Evolutionary conservation across 2,329 filamentous ascomycete genomes (phyloP).

Genomic region (Fusarium sp.): DNA sequence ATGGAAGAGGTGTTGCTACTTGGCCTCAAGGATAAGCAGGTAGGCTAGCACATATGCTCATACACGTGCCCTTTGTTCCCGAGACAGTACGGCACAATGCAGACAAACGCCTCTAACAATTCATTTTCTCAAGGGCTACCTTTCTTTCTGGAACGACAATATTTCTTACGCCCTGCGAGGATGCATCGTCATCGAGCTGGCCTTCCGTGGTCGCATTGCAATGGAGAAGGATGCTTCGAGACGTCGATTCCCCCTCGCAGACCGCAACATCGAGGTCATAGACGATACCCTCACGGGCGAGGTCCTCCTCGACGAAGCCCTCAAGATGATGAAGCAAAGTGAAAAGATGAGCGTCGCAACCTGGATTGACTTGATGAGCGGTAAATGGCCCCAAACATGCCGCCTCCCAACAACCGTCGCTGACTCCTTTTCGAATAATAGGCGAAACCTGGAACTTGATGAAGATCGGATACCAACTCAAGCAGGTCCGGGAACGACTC

Average conservation of each 20-base stretch:
- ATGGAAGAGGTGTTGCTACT: constrained; percentile 98
- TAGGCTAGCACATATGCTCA: constrained; percentile 54
- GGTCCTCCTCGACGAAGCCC: constrained; percentile 93
- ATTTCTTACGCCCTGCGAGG: constrained; percentile 97
- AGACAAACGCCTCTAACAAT: constrained; percentile 13
- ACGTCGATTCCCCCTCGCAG: constrained; percentile 90
- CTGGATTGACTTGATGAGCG: constrained; percentile 99
- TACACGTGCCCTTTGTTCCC: constrained; percentile 26
- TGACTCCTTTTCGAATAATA: constrained; percentile 55
- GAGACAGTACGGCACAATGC: not conserved
- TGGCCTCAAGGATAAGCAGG: constrained; percentile 98
- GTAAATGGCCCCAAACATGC: constrained; percentile 61
- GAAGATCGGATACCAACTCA: constrained; percentile 99
- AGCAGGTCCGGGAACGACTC: constrained; percentile 97
- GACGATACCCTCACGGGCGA: constrained; percentile 97
- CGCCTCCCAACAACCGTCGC: constrained; percentile 14
- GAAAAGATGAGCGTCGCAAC: constrained; percentile 99
- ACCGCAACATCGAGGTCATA: constrained; percentile 95
- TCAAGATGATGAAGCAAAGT: constrained; percentile 99
- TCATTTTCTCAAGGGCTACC: constrained; percentile 76
- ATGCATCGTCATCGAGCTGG: constrained; percentile 97
- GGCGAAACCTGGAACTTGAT: constrained; percentile 99
- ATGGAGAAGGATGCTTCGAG: constrained; percentile 98
- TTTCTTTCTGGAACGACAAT: constrained; percentile 99
- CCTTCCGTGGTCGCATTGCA: constrained; percentile 93